Conservation (phyloP, 2,329 filamentous ascomycete genomes). For the Colletotrichum coccodes region DNA sequence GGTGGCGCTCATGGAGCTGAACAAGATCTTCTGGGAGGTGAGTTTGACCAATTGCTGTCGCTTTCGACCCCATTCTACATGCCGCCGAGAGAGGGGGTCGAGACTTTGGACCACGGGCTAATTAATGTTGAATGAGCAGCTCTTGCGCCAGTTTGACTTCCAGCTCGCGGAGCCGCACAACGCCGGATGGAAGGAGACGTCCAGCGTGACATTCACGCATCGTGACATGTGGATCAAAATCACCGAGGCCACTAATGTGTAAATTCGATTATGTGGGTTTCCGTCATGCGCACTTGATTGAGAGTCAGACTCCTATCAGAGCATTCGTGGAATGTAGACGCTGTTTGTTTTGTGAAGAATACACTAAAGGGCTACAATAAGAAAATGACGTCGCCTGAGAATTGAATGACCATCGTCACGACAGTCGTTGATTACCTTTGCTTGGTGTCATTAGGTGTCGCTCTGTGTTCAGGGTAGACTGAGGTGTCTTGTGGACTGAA, state of each 20-base stretch:
- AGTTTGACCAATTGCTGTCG: background rate
- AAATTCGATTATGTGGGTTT: background rate
- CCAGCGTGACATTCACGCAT: background rate
- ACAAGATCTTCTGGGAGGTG: conserved; percentile 39
- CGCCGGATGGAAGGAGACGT: background rate
- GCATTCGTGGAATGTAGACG: background rate
- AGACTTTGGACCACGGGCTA: background rate
- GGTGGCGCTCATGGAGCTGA: conserved; percentile 50
- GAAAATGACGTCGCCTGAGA: background rate
- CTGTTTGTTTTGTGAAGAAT: background rate
- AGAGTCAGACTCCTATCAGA: background rate
- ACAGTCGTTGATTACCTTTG: too few relatives aligned
- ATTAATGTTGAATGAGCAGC: background rate
- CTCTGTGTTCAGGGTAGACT: too few relatives aligned
- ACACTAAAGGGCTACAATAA: background rate
- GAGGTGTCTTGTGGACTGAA: too few relatives aligned
- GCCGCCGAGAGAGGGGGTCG: too few relatives aligned
- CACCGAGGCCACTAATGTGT: background rate
- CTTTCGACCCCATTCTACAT: background rate
- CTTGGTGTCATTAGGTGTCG: too few relatives aligned
- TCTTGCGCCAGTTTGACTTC: background rate
- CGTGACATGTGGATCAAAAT: background rate
- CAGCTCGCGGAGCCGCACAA: background rate
- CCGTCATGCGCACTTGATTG: background rate
- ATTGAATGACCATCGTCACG: background rate